Conservation (phyloP, 352 stramenopile genomes). For the Pythium scleroteichum region DNA sequence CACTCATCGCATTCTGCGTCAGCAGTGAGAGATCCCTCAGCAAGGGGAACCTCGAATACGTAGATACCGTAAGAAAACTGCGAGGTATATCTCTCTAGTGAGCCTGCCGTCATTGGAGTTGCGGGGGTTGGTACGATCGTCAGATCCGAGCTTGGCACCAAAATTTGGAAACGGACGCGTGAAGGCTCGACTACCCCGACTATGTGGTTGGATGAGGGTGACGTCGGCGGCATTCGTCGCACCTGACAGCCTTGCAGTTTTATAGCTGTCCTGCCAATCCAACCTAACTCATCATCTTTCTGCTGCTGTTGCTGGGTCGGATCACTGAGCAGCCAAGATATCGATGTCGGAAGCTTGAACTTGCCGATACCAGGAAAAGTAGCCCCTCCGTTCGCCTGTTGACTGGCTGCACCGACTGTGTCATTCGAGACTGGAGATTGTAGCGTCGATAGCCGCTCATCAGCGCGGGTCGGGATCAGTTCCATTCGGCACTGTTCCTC, state of each 20-base stretch:
- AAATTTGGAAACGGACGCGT: constrained; percentile 22
- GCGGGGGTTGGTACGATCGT: neutral
- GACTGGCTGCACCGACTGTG: neutral
- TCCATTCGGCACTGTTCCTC: constrained; percentile 64
- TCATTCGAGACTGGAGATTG: neutral
- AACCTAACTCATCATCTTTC: constrained; percentile 8
- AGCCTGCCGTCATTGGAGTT: neutral
- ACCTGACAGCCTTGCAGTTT: constrained; percentile 57
- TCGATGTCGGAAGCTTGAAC: constrained; percentile 48
- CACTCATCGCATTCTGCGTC: constrained; percentile 21
- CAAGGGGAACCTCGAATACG: constrained; percentile 16
- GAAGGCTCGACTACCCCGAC: neutral
- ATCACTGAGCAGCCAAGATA: constrained; percentile 59
- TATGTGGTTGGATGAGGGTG: no score
- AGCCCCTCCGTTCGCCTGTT: neutral
- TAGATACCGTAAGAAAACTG: constrained; percentile 15
- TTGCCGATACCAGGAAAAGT: constrained; percentile 30
- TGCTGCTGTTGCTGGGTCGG: constrained; percentile 34
- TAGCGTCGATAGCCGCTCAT: neutral
- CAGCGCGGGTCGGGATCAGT: constrained; percentile 38
- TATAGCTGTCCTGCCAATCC: constrained; percentile 27
- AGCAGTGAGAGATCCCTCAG: neutral
- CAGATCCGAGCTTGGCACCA: constrained; percentile 18
- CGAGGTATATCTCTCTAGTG: neutral
- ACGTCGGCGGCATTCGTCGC: constrained; percentile 26